A percentile compares a stretch with the other conserved stretches of the same genome.
Conservation (phyloP, 1,139 yeast genomes). For the Saccharomyces hybrid region DNA sequence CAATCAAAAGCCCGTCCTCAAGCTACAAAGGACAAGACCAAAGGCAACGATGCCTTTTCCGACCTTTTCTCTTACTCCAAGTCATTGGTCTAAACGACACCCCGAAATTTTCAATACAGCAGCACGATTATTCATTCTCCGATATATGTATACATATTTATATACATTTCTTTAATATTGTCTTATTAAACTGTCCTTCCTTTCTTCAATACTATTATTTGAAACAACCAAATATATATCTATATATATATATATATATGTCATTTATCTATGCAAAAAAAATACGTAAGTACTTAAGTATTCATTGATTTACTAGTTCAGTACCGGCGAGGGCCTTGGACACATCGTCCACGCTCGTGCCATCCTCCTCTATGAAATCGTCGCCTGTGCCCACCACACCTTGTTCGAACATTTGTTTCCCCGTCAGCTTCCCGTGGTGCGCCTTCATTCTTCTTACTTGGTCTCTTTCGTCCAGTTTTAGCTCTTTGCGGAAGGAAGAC, state of each 20-base stretch:
- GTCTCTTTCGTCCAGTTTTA: slow-evolving; percentile 51
- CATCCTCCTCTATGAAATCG: slow-evolving; percentile 35
- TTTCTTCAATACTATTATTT: background rate
- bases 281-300: background rate
- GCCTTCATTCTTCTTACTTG: slow-evolving; percentile 45
- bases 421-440: slow-evolving; percentile 73
- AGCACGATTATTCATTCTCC: background rate
- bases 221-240: background rate
- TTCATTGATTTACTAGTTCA: background rate
- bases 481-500: slow-evolving; percentile 45
- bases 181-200: background rate
- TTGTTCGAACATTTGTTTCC: slow-evolving; percentile 79
- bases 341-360: slow-evolving; percentile 12
- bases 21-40: slow-evolving; percentile 5
- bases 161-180: background rate
- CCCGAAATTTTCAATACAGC: background rate
- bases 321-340: background rate
- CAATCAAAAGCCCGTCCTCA: background rate
- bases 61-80: slow-evolving; percentile 30
- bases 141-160: background rate
- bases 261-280: background rate
- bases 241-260: background rate
- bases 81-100: slow-evolving; percentile 16
- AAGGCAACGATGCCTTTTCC: slow-evolving; percentile 28
- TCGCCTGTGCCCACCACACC: slow-evolving; percentile 71